Evolutionary conservation across 139 green algal species (phyloP).

Genomic region (Chlorella sp.): DNA sequence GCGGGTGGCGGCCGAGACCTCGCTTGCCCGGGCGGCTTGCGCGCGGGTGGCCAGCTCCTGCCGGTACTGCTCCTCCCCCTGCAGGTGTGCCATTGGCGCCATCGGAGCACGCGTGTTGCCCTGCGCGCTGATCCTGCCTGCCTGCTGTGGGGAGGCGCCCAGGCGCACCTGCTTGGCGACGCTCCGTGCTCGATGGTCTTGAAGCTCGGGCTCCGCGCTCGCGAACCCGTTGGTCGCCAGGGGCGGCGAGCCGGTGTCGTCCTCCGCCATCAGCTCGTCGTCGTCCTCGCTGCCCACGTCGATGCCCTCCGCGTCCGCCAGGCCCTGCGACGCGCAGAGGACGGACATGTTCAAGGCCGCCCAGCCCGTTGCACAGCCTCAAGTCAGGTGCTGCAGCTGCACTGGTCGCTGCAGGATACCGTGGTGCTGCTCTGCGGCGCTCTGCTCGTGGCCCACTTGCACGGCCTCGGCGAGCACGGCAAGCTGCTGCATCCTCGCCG

Average conservation of each 20-base stretch:
- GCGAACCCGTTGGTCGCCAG: too few species aligned
- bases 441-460: too few species aligned
- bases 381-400: too few species aligned
- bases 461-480: too few species aligned
- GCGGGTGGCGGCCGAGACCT: not conserved
- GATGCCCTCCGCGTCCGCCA: slow-evolving; percentile 25
- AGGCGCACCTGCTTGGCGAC: not conserved
- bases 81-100: too few species aligned
- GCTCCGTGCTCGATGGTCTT: not conserved
- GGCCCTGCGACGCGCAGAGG: slow-evolving; percentile 3
- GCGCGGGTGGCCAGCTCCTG: not conserved
- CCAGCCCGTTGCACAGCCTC: too few species aligned
- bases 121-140: not conserved
- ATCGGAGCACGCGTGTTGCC: too few species aligned
- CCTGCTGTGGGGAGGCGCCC: not conserved
- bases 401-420: too few species aligned
- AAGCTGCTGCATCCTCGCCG: not conserved
- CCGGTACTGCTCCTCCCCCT: not conserved
- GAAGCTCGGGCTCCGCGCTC: not conserved
- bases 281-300: slow-evolving; percentile 20
- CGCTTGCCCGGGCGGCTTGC: not conserved
- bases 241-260: too few species aligned
- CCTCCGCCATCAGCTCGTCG: too few species aligned
- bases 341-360: too few species aligned
- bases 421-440: too few species aligned